These are phyloP conservation scores for Geranium rotundifolium DNA, from an alignment of 345 rosid species.

Conservation along the genomic window DNA sequence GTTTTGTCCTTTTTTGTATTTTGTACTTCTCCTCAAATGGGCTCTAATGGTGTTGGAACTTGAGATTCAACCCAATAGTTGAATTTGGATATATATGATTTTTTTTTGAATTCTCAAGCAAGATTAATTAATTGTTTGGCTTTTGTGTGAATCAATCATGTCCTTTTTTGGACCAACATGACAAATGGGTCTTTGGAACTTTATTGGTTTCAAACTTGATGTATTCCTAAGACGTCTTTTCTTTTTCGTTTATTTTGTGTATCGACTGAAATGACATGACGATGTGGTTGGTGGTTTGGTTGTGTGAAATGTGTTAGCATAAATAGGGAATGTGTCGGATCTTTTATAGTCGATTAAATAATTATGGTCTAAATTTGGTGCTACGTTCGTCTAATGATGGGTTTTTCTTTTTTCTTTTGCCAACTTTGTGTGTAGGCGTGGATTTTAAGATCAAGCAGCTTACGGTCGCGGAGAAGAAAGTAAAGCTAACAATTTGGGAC, in stretches of 20 bases:
- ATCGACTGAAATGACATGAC: background rate
- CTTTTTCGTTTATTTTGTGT: background rate
- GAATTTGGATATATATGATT: background rate
- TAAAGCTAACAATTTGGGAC: conserved; percentile 96
- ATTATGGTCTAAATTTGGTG: background rate
- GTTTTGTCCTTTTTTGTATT: background rate
- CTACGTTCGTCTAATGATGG: background rate
- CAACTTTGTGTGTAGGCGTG: conserved; percentile 43
- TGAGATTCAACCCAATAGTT: background rate
- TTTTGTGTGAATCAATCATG: too few species aligned
- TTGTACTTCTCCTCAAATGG: background rate
- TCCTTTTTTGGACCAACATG: too few species aligned
- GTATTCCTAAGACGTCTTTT: too few species aligned
- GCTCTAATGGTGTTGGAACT: background rate
- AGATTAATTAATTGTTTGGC: too few species aligned
- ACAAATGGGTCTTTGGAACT: background rate
- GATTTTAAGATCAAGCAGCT: conserved; percentile 94
- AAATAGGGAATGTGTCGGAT: background rate
- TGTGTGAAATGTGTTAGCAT: background rate
- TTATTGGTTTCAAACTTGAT: background rate
- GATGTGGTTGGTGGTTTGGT: background rate
- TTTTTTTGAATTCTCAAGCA: background rate
- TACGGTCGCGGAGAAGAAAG: conserved; percentile 62
- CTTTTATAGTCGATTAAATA: background rate
- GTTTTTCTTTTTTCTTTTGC: conserved; percentile 1